Percentiles rank a stretch among this genome's conserved stretches.
Conservation (phyloP, 257 asterid genomes). For the Haberlea rhodopensis region DNA sequence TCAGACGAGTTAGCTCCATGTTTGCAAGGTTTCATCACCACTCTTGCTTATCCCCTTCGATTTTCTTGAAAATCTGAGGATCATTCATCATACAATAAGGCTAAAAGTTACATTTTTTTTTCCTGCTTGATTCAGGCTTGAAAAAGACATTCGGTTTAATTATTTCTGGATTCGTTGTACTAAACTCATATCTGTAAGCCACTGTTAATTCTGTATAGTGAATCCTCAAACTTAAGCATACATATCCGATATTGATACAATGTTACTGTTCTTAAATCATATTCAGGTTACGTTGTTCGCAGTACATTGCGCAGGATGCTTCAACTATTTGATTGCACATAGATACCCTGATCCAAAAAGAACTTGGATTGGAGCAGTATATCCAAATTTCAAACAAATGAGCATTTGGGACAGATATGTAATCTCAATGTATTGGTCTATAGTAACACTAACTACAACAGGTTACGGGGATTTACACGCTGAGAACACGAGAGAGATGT, state of each 20-base stretch:
- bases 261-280: conserved; percentile 9
- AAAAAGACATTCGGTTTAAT: conserved; percentile 87
- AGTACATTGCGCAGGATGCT: conserved; percentile 81
- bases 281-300: conserved; percentile 81
- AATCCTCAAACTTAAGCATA: not conserved
- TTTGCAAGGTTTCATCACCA: conserved; percentile 60
- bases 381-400: conserved; percentile 55
- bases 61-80: not conserved
- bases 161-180: conserved; percentile 92
- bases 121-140: conserved; percentile 53
- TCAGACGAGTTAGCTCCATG: conserved; percentile 80
- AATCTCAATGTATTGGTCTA: conserved; percentile 78
- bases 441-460: conserved; percentile 80
- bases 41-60: not conserved
- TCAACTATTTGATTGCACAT: conserved; percentile 73
- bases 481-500: conserved; percentile 78
- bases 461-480: conserved; percentile 96
- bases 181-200: conserved; percentile 69
- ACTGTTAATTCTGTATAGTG: not conserved
- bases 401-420: conserved; percentile 74
- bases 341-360: conserved; percentile 59
- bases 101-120: conserved; percentile 10
- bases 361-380: conserved; percentile 84
- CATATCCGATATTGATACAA: not conserved
- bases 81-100: not conserved